phyloP scores from a whole-genome alignment of 305 asterid species.

The Euphrasia arctica region DNA sequence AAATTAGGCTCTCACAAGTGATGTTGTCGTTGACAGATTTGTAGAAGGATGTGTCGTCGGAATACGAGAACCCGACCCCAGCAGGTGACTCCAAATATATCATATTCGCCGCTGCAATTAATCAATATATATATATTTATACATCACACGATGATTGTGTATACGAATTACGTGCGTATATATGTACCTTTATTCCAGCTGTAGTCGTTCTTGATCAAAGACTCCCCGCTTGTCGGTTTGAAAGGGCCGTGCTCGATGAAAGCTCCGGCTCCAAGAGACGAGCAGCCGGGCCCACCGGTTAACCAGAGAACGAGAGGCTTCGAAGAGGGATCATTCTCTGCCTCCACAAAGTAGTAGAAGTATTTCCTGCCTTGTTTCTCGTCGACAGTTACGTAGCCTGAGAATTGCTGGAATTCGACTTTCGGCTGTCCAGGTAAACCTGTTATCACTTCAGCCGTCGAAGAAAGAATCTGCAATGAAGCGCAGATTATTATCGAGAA shows the following conservation, averaged over 20 bases:
- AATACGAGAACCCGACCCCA: constrained; percentile 60
- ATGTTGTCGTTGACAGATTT: constrained; percentile 41
- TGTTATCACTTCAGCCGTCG: not conserved
- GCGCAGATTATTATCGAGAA: constrained; percentile 1
- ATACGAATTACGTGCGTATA: no score
- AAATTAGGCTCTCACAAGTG: constrained; percentile 34
- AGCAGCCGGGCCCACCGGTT: constrained; percentile 87
- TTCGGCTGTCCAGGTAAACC: constrained; percentile 49
- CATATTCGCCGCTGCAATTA: constrained; percentile 43
- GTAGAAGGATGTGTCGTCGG: constrained; percentile 44
- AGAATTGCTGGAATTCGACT: constrained; percentile 45
- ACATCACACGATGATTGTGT: not conserved
- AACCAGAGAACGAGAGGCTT: constrained; percentile 70
- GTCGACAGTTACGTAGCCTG: constrained; percentile 58
- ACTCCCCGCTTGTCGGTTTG: constrained; percentile 58
- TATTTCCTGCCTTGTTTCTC: constrained; percentile 38
- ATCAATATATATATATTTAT: not conserved
- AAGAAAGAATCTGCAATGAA: not conserved
- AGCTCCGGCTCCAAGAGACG: constrained; percentile 81
- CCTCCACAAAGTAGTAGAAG: constrained; percentile 71
- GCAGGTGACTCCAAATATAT: constrained; percentile 63
- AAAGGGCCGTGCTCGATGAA: constrained; percentile 79
- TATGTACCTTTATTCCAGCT: constrained; percentile 74
- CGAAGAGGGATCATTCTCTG: constrained; percentile 42
- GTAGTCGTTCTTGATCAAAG: constrained; percentile 52